These are phyloP conservation scores for Pezicula carpinea DNA, from an alignment of 2,329 filamentous ascomycete species.

Conservation along the genomic window DNA sequence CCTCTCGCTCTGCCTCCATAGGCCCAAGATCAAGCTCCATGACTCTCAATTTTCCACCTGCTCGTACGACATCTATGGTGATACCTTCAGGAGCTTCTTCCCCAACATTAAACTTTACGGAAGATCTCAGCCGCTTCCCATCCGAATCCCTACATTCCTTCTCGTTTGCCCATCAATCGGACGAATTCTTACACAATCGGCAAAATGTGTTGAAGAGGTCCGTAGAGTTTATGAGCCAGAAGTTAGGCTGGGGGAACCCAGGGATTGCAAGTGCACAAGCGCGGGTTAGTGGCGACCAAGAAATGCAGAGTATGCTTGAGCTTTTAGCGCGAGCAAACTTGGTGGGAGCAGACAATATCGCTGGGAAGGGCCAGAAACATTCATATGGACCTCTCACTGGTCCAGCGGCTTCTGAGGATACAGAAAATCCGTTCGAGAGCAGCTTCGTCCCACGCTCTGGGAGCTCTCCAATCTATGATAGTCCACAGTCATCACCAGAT, in stretches of 20 bases:
- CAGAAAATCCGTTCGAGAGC: constrained; percentile 79
- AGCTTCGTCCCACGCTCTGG: constrained; percentile 60
- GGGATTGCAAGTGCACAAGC: constrained; percentile 81
- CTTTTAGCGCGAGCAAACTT: constrained; percentile 77
- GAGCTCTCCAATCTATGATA: constrained; percentile 42
- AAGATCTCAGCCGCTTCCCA: constrained; percentile 89
- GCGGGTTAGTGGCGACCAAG: constrained; percentile 74
- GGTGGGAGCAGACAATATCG: constrained; percentile 62
- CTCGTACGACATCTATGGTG: constrained; percentile 21
- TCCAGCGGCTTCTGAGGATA: constrained; percentile 62
- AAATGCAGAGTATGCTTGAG: constrained; percentile 88
- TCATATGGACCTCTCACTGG: constrained; percentile 69
- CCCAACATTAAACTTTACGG: constrained; percentile 66
- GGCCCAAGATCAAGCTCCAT: constrained; percentile 66
- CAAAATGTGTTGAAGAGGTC: constrained; percentile 92
- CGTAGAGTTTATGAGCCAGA: constrained; percentile 88
- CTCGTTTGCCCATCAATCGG: constrained; percentile 93
- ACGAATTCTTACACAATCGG: constrained; percentile 84
- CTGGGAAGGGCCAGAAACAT: constrained; percentile 39
- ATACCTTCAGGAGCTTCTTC: constrained; percentile 57
- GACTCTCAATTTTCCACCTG: constrained; percentile 57
- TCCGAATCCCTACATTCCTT: constrained; percentile 97
- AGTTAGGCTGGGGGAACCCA: constrained; percentile 73
- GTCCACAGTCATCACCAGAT: constrained; percentile 19
- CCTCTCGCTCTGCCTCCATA: constrained; percentile 56